phyloP scores from a whole-genome alignment of 352 stramenopile species.

The Globisporangium cederbergense region DNA sequence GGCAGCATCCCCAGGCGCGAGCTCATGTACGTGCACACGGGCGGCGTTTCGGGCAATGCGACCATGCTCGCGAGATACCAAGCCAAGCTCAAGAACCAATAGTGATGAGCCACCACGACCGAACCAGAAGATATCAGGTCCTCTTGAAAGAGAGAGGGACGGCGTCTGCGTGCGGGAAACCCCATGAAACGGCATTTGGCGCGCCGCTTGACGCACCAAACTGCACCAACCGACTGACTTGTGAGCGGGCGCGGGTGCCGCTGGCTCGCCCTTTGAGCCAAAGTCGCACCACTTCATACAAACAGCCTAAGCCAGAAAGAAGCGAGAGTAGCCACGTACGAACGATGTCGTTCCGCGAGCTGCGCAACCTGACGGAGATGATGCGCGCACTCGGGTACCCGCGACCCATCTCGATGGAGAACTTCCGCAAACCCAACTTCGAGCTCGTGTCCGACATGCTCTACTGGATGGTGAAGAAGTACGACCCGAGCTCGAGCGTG shows the following conservation, averaged over 20 bases:
- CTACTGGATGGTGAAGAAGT: conserved; percentile 97
- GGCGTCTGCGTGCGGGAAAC: background rate
- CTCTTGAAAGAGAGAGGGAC: background rate
- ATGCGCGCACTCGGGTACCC: conserved; percentile 94
- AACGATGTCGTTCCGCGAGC: conserved; percentile 82
- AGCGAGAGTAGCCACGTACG: background rate
- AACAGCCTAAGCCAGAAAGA: background rate
- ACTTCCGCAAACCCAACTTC: conserved; percentile 97
- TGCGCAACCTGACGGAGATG: conserved; percentile 94
- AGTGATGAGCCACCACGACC: background rate
- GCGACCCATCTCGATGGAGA: conserved; percentile 88
- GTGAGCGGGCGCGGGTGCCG: background rate
- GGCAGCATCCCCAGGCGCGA: conserved; percentile 21
- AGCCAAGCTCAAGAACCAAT: conserved; percentile 20
- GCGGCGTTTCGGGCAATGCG: conserved; percentile 66
- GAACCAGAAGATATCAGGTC: background rate
- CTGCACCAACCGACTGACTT: background rate
- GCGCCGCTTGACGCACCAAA: conserved; percentile 6
- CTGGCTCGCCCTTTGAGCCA: background rate
- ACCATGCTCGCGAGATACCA: conserved; percentile 70
- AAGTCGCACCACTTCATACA: background rate
- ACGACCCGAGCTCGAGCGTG: conserved; percentile 81
- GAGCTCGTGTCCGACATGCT: conserved; percentile 94
- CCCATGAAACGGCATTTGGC: conserved; percentile 10
- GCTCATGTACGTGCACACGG: conserved; percentile 80